These are phyloP conservation scores for Micractinium conductrix DNA, from an alignment of 139 green algal species.

Conservation along the genomic window DNA sequence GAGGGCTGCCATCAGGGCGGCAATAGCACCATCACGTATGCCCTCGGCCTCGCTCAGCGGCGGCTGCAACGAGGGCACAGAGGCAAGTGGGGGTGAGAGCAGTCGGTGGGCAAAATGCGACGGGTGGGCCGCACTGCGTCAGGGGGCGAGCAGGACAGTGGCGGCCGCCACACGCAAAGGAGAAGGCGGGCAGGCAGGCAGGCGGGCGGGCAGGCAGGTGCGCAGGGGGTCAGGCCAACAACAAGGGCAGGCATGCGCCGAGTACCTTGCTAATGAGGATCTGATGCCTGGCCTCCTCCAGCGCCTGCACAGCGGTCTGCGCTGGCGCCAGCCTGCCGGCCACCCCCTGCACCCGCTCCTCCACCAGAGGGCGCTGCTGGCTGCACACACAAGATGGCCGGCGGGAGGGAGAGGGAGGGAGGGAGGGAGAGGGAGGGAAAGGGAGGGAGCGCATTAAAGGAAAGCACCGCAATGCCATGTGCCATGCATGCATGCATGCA, in stretches of 20 bases:
- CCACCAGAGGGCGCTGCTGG: constrained; percentile 20
- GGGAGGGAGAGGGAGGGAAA: not conserved
- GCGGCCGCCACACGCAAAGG: not conserved
- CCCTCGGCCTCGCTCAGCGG: constrained; percentile 8
- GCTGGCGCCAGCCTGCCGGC: constrained; percentile 10
- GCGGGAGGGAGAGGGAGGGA: not conserved
- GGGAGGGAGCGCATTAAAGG: too few relatives aligned
- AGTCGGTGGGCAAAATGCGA: too few relatives aligned
- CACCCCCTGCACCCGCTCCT: constrained; percentile 6
- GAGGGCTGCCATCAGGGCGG: not conserved
- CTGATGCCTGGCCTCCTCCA: too few relatives aligned
- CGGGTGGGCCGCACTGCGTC: not conserved
- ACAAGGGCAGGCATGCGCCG: not conserved
- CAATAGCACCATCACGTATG: not conserved
- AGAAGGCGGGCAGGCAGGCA: not conserved
- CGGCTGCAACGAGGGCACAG: not conserved
- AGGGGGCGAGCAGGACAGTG: not conserved
- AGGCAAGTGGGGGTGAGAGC: too few relatives aligned
- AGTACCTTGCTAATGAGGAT: too few relatives aligned
- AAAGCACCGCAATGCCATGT: too few relatives aligned
- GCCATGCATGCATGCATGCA: too few relatives aligned
- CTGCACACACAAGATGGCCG: not conserved
- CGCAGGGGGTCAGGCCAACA: not conserved
- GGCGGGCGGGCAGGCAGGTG: not conserved
- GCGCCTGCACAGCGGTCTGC: too few relatives aligned